Conservation (phyloP, 2,329 filamentous ascomycete genomes). For the Stenocarpella maydis region DNA sequence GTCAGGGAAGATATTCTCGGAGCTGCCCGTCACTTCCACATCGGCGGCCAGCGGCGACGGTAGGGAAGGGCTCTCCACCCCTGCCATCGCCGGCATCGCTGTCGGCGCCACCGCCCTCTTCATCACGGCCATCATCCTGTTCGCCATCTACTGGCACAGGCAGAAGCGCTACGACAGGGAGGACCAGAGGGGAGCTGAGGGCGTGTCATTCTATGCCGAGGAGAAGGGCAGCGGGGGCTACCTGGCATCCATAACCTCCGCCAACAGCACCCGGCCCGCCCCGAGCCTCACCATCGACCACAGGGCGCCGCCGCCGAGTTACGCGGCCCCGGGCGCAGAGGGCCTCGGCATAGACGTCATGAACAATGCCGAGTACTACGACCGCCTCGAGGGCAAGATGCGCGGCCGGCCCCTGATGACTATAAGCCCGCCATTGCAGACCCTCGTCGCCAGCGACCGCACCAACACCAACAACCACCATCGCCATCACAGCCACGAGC, state of each 20-base stretch:
- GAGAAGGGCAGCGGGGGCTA: conserved; percentile 37
- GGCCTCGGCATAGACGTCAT: too few relatives aligned
- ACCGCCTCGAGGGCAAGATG: conserved; percentile 45
- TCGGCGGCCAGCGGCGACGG: conserved; percentile 38
- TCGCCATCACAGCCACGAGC: not conserved
- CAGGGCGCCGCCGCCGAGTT: too few relatives aligned
- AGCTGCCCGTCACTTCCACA: conserved; percentile 44
- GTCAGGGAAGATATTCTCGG: conserved; percentile 53
- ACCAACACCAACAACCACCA: not conserved
- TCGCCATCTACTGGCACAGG: conserved; percentile 57
- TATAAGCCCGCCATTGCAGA: conserved; percentile 28
- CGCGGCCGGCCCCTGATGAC: conserved; percentile 20
- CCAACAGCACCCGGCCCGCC: too few relatives aligned
- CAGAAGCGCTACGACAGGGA: conserved; percentile 47
- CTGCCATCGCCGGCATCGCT: conserved; percentile 62
- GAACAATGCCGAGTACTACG: conserved; percentile 52
- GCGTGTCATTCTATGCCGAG: too few relatives aligned
- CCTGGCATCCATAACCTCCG: conserved; percentile 39
- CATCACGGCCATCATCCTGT: conserved; percentile 52
- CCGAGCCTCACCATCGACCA: too few relatives aligned
- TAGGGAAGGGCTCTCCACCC: conserved; percentile 49
- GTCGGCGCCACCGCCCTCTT: conserved; percentile 55
- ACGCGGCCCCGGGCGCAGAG: too few relatives aligned
- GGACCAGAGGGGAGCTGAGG: too few relatives aligned
- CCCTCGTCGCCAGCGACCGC: not conserved